A percentile compares a stretch with the other conserved stretches of the same genome.
These are phyloP conservation scores for Ganoderma sp. DNA, from an alignment of 1,284 basidiomycete species.

Conservation along the genomic window DNA sequence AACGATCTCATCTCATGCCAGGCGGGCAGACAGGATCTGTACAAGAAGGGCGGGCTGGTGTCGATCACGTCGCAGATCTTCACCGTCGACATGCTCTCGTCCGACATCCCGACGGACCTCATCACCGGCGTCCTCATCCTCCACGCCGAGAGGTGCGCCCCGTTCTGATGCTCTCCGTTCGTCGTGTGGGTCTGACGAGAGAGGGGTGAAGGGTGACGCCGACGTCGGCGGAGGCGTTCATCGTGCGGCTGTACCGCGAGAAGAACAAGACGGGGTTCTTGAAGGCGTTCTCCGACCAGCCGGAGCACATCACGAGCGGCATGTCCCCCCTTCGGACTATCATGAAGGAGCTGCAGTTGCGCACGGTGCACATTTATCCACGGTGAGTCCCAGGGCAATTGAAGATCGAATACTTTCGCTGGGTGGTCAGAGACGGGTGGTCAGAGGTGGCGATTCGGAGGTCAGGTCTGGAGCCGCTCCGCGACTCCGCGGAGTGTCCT, in stretches of 20 bases:
- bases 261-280: conserved; percentile 89
- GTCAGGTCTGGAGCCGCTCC: no score
- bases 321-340: conserved; percentile 91
- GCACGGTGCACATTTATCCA: conserved; percentile 91
- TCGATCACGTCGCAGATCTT: conserved; percentile 94
- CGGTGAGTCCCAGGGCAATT: conserved; percentile 62
- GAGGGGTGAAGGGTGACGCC: conserved; percentile 71
- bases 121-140: conserved; percentile 92
- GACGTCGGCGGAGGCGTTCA: conserved; percentile 87
- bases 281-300: conserved; percentile 97
- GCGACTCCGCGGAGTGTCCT: no score
- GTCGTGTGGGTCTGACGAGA: conserved; percentile 57
- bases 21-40: conserved; percentile 76
- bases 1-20: conserved; percentile 22
- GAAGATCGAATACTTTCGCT: no score
- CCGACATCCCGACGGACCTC: conserved; percentile 82
- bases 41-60: conserved; percentile 87
- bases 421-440: no score
- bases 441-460: no score
- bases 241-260: conserved; percentile 88
- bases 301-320: conserved; percentile 92
- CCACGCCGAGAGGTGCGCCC: conserved; percentile 81
- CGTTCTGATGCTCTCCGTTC: no score
- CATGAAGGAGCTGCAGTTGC: conserved; percentile 90
- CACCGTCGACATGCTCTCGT: conserved; percentile 91